Base-by-base conservation (phyloP, 2,329 filamentous ascomycete genomes). In the Ascocoryne sarcoides region DNA sequence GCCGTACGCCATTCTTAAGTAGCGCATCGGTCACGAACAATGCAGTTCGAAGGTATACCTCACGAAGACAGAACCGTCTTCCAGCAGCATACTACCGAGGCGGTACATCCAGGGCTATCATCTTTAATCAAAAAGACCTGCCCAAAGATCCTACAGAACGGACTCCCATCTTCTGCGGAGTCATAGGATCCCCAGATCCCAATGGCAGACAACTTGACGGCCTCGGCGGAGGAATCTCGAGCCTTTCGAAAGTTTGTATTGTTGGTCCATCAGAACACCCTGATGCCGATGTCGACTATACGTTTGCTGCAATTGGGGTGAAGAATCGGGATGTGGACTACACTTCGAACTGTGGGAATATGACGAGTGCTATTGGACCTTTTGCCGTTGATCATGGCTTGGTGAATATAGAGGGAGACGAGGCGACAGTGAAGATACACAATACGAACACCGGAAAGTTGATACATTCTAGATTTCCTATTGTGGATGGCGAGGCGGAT, bases 331-430 rank as follows among this genome's bases (percentile, higher is more conserved):
- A 65, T 21, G 67, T 87, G 2, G 82, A 86, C 52, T 71, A 75
- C 52, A 75, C 77, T 0, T 76, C 80, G 17, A 87, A 85, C 51
- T 86, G 82, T 55, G 82, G 82, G n/a, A 86, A 86, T 57, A 82
- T 87, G 78, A 75, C 68, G 4, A 69, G 73, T 30, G 70, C 76
- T 0, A 70, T 86, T 33, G 83, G 81, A 0, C 81, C 82, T 0
- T 79, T 75, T 53, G 76, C 76, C 2, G 64, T 79, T 10, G 72
- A 82, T 50, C 59, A 67, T 17, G 65, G 70, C 2, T 46, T 81
- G 1, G 60, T 75, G 7, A 44, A 54, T 3, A 10, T 32, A 31
- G 9, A 20, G 12, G 31, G 15, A 12, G 52, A 20, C 2, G 40
- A 30, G 3, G 46, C 56, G 12, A 71, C 64, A 0, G 70, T 86